Percentiles rank a stretch among this genome's conserved stretches.
These are phyloP conservation scores for Stellera chamaejasme DNA, from an alignment of 345 rosid genomes.

Conservation along the genomic window DNA sequence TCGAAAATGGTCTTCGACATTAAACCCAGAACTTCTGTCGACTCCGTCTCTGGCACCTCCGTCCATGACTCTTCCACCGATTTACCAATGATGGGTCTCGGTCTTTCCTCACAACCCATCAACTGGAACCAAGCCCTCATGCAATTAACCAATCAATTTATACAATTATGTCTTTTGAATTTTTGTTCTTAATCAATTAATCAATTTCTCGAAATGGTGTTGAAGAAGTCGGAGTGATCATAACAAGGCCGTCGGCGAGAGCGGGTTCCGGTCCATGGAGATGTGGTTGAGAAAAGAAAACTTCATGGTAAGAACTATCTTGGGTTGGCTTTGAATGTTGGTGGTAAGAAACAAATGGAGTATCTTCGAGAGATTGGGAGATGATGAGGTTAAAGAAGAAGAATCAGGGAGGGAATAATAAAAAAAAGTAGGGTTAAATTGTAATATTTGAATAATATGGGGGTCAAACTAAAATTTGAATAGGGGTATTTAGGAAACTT, in stretches of 20 bases:
- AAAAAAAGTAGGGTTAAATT: no score
- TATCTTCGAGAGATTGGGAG: no score
- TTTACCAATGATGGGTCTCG: slow-evolving; percentile 79
- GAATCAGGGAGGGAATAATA: no score
- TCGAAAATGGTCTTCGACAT: slow-evolving; percentile 32
- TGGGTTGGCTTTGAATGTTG: no score
- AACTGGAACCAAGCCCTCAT: slow-evolving; percentile 83
- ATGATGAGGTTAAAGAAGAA: no score
- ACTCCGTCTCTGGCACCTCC: slow-evolving; percentile 37
- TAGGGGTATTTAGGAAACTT: no score
- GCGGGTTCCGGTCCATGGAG: slow-evolving; percentile 57
- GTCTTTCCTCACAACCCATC: slow-evolving; percentile 73
- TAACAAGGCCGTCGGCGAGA: slow-evolving; percentile 50
- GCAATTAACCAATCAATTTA: slow-evolving; percentile 36
- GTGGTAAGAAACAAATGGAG: no score
- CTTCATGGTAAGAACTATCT: no score
- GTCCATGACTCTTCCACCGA: slow-evolving; percentile 25
- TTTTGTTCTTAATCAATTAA: not conserved
- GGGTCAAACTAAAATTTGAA: no score
- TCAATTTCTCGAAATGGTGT: not conserved
- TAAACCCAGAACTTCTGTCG: slow-evolving; percentile 48
- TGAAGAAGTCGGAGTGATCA: slow-evolving; percentile 46
- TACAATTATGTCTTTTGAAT: not conserved
- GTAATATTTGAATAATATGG: no score
- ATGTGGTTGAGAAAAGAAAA: no score